These are phyloP conservation scores for Fagus sylvatica DNA, from an alignment of 306 rosid genomes.

Conservation along the genomic window DNA sequence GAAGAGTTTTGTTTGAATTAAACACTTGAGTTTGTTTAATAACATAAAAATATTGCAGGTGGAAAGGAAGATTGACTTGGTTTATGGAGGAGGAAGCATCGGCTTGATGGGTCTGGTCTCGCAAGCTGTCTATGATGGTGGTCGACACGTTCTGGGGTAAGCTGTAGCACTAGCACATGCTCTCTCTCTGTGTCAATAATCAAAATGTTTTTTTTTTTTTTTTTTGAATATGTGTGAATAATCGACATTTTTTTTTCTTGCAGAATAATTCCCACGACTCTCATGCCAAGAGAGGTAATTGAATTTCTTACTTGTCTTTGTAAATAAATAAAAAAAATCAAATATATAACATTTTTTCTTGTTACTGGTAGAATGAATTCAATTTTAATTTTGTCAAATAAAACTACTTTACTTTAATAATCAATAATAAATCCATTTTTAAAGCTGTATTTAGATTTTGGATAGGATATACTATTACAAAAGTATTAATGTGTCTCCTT, in stretches of 20 bases:
- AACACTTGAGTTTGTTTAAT: slow-evolving; percentile 11
- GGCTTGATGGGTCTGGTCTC: slow-evolving; percentile 92
- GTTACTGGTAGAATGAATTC: not conserved
- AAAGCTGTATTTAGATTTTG: too few species aligned
- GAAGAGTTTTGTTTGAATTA: slow-evolving; percentile 13
- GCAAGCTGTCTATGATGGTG: slow-evolving; percentile 85
- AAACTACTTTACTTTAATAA: too few species aligned
- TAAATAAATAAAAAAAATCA: not conserved
- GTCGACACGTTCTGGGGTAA: slow-evolving; percentile 98
- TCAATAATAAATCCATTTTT: too few species aligned
- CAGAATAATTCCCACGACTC: slow-evolving; percentile 88
- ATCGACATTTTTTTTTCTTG: slow-evolving; percentile 11
- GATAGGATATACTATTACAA: too few species aligned
- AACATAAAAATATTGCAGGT: slow-evolving; percentile 46
- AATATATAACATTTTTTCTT: not conserved
- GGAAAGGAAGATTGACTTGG: slow-evolving; percentile 88
- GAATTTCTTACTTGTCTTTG: not conserved
- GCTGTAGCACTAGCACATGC: too few species aligned
- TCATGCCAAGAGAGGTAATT: slow-evolving; percentile 87
- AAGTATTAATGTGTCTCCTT: not conserved
- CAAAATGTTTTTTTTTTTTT: not conserved
- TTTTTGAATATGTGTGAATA: not conserved
- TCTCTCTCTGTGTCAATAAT: not conserved
- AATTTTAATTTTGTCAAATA: not conserved
- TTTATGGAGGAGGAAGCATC: slow-evolving; percentile 98